A percentile compares a stretch with the other conserved stretches of the same genome.
These are phyloP conservation scores for Blastocystis sp. DNA, from an alignment of 352 stramenopile species.

Conservation along the genomic window DNA sequence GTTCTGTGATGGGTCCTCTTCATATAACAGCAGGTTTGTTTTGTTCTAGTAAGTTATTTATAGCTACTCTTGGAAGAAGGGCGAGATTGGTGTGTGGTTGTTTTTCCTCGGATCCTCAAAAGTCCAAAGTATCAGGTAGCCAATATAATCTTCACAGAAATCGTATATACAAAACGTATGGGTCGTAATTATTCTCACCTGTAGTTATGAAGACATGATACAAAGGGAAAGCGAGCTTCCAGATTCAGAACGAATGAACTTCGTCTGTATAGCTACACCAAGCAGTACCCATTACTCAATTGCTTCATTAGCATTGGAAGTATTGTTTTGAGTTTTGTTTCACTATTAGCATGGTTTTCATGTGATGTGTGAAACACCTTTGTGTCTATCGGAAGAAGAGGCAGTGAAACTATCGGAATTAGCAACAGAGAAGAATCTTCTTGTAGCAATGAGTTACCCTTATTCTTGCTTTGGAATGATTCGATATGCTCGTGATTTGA, in stretches of 20 bases:
- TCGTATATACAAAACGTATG: conserved; percentile 41
- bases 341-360: conserved; percentile 26
- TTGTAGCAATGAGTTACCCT: conserved; percentile 10
- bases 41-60: neutral
- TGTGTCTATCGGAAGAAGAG: conserved; percentile 42
- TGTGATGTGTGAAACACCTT: conserved; percentile 41
- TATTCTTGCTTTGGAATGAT: conserved; percentile 39
- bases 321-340: neutral
- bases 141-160: conserved; percentile 40
- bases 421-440: conserved; percentile 13
- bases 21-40: neutral
- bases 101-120: conserved; percentile 38
- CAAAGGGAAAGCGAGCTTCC: conserved; percentile 15
- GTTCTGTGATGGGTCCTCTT: conserved; percentile 26
- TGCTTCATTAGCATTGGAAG: neutral
- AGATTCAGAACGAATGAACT: conserved; percentile 34
- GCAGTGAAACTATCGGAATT: neutral
- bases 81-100: conserved; percentile 16
- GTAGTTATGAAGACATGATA: conserved; percentile 46
- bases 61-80: neutral
- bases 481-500: conserved; percentile 30
- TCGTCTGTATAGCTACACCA: conserved; percentile 2
- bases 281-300: conserved; percentile 1
- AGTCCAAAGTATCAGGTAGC: neutral
- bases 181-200: neutral